These are phyloP conservation scores for Xylaria multiplex DNA, from an alignment of 2,329 filamentous ascomycete genomes.

Conservation along the genomic window DNA sequence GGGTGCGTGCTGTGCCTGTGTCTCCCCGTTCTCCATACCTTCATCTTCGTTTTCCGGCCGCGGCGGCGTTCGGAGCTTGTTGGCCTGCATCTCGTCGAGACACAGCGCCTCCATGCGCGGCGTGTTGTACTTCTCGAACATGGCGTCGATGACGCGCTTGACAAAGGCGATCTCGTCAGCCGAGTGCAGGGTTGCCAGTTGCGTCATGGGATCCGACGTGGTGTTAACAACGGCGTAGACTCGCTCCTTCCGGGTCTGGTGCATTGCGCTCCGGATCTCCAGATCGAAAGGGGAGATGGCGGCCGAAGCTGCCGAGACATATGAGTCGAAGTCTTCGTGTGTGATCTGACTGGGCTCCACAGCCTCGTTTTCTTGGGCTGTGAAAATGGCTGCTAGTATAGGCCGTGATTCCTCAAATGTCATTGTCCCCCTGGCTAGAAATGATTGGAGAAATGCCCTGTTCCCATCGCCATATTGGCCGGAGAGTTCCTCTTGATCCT, in stretches of 20 bases:
- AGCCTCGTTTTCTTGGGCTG: slow-evolving; percentile 56
- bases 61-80: slow-evolving; percentile 70
- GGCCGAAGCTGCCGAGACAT: slow-evolving; percentile 75
- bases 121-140: slow-evolving; percentile 91
- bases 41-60: slow-evolving; percentile 47
- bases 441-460: slow-evolving; percentile 89
- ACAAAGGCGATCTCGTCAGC: slow-evolving; percentile 90
- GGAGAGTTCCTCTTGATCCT: slow-evolving; percentile 50
- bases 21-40: slow-evolving; percentile 47
- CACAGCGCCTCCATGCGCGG: slow-evolving; percentile 84
- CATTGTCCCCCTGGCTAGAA: slow-evolving; percentile 81
- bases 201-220: slow-evolving; percentile 83
- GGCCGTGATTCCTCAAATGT: slow-evolving; percentile 78
- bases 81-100: slow-evolving; percentile 80
- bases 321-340: slow-evolving; percentile 72
- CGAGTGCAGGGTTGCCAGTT: slow-evolving; percentile 82
- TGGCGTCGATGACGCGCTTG: slow-evolving; percentile 85
- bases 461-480: slow-evolving; percentile 69
- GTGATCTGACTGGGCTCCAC: slow-evolving; percentile 70
- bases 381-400: slow-evolving; percentile 80
- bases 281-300: slow-evolving; percentile 84
- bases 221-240: slow-evolving; percentile 89
- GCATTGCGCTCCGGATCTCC: slow-evolving; percentile 79
- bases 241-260: slow-evolving; percentile 74
- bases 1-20: slow-evolving; percentile 47